These are phyloP conservation scores for Bonia amplexicaulis DNA, from an alignment of 176 grass and related monocot species.

Conservation along the genomic window DNA sequence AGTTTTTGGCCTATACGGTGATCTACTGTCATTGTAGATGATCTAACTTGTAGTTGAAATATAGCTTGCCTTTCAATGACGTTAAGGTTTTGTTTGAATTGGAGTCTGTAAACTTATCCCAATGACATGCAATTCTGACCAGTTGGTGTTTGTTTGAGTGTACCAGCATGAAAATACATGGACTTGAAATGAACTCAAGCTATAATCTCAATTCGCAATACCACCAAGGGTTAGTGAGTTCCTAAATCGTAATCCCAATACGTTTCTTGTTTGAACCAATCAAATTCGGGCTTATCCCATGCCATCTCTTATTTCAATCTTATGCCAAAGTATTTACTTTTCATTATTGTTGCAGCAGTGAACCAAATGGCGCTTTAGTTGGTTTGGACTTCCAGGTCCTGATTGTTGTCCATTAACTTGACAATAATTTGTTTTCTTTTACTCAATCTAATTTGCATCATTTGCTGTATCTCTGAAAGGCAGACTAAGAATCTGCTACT, in stretches of 20 bases:
- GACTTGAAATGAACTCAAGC: neutral
- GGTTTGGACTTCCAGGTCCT: neutral
- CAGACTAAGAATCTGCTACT: neutral
- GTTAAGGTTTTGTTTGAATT: neutral
- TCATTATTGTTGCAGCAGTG: neutral
- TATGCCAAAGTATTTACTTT: neutral
- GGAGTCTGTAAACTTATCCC: neutral
- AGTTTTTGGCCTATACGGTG: neutral
- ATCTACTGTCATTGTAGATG: conserved; percentile 4
- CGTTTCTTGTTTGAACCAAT: conserved; percentile 12
- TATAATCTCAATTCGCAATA: neutral
- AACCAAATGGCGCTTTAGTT: neutral
- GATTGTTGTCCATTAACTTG: conserved; percentile 9
- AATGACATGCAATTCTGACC: neutral
- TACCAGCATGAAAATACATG: neutral
- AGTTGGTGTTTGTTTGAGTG: conserved; percentile 22
- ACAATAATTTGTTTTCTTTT: neutral
- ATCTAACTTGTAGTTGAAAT: neutral
- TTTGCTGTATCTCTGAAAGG: neutral
- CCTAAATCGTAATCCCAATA: neutral
- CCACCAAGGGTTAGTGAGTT: neutral
- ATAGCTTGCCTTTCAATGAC: neutral
- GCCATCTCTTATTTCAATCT: conserved; percentile 1
- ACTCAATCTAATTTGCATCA: neutral
- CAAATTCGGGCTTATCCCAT: neutral